Evolutionary conservation across 2,329 filamentous ascomycete species (phyloP).

Genomic region (Fusarium dlaminii): DNA sequence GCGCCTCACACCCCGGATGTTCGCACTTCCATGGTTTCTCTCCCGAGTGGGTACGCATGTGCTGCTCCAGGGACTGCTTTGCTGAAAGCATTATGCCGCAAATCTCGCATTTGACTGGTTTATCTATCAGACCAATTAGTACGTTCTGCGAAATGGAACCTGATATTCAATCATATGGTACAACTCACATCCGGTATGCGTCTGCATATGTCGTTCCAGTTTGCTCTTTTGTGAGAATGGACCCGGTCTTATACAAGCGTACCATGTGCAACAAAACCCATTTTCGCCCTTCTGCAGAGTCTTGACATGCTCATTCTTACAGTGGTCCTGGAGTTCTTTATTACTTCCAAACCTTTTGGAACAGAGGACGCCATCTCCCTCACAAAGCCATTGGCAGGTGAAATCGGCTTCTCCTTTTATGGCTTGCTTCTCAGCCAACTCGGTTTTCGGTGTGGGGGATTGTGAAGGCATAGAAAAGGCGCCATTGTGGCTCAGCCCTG

Average conservation of each 20-base stretch:
- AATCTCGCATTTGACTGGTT: conserved; percentile 64
- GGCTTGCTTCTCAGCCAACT: conserved; percentile 21
- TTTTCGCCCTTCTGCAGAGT: conserved; percentile 53
- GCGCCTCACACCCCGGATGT: conserved; percentile 60
- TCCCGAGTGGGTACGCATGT: conserved; percentile 73
- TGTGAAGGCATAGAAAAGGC: conserved; percentile 2
- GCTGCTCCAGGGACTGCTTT: conserved; percentile 73
- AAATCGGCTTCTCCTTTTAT: conserved; percentile 40
- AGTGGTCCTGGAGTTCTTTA: conserved; percentile 64
- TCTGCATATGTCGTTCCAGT: conserved; percentile 71
- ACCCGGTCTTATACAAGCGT: conserved; percentile 61
- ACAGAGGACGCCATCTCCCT: conserved; percentile 43
- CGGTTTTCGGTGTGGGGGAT: conserved; percentile 17
- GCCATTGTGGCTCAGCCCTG: not conserved
- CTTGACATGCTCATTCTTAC: conserved; percentile 61
- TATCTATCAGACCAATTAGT: conserved; percentile 54
- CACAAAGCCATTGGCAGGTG: conserved; percentile 47
- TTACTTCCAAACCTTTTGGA: conserved; percentile 52
- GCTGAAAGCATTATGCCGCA: conserved; percentile 71
- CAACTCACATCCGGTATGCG: conserved; percentile 69
- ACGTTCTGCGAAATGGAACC: not conserved
- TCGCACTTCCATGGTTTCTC: conserved; percentile 70
- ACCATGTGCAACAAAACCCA: conserved; percentile 66
- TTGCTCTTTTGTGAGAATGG: conserved; percentile 70
- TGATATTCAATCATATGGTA: not conserved